Evolutionary conservation across 1,284 basidiomycete species (phyloP), one percentile per base, ranked within the genome.

Genomic region (Amylostereum areolatum): DNA sequence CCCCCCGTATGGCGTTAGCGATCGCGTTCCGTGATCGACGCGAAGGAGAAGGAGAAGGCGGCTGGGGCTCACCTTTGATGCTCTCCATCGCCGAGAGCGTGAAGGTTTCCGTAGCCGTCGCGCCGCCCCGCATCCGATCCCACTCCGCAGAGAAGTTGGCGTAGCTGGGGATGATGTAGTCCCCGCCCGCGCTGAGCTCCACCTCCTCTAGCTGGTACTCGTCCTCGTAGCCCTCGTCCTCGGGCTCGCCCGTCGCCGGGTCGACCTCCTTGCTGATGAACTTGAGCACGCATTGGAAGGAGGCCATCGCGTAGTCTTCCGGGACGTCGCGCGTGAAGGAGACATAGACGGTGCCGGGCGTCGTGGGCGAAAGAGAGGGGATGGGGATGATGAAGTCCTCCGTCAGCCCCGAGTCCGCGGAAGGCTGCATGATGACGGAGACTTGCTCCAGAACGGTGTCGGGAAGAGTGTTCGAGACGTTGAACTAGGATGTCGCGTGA

Each of bases 191-290:
- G 50, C 86, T 85, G 44, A 99, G 73, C 63, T 98, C 97, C 49
- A 97, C 81, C 57, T 98, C 97, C 68, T 98, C 96, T 39, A 97
- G 77, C 67, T 94, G 90, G 70, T 99, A 99, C 69, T 99, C 96
- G 73, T 99, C 97, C 64, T 94, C 90, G 69, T 99, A 99, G 5
- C 97, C 97, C 56, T 98, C 95, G 58, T 92, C 92, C 67, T 99
- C 97, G 10, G 97, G 96, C 66, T 94, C 89, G 47, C 95, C 95
- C n/a, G 89, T 96, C 28, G 86, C 76, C 11, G 97, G 97, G 67
- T 99, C 97, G 12, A 99, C 81, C 66, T 99, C 97, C 70, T 99
- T 99, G 70, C 91, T 95, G 59, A 96, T 75, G 65, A 98, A 99
- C 67, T 93, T 94, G 67, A 99, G 83, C n/a, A 86, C 83, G 65